Evolutionary conservation across 306 rosid genomes (phyloP).

Genomic region (Lathyrus aphaca): DNA sequence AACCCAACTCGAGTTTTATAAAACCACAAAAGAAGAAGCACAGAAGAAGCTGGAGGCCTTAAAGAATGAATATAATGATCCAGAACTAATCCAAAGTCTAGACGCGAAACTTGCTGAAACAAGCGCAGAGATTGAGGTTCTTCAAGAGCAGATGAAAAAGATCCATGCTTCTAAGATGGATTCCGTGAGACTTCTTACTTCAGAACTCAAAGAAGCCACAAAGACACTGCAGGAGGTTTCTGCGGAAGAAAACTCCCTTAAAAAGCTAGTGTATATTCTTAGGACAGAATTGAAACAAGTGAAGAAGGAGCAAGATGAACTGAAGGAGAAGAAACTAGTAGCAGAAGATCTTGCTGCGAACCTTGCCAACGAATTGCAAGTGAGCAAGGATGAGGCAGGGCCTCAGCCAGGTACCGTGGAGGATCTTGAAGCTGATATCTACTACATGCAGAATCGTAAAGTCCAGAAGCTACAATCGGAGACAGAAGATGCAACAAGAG

Average conservation of each 20-base stretch:
- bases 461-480: slow-evolving; percentile 48
- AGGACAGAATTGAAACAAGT: slow-evolving; percentile 58
- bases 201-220: slow-evolving; percentile 72
- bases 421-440: slow-evolving; percentile 29
- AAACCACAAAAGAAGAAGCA: slow-evolving; percentile 52
- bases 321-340: slow-evolving; percentile 45
- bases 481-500: slow-evolving; percentile 50
- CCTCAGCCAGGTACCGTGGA: slow-evolving; percentile 26
- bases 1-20: slow-evolving; percentile 37
- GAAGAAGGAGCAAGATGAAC: slow-evolving; percentile 48
- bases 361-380: slow-evolving; percentile 39
- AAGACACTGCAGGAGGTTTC: slow-evolving; percentile 55
- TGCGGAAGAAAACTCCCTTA: slow-evolving; percentile 65
- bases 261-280: slow-evolving; percentile 51
- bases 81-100: slow-evolving; percentile 42
- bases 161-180: slow-evolving; percentile 73
- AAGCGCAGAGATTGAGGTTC: slow-evolving; percentile 57
- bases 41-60: slow-evolving; percentile 49
- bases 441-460: slow-evolving; percentile 39
- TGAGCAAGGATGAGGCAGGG: slow-evolving; percentile 29
- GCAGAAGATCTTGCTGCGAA: slow-evolving; percentile 45
- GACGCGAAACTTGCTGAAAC: slow-evolving; percentile 58
- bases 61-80: slow-evolving; percentile 57
- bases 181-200: slow-evolving; percentile 48
- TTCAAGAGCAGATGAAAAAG: slow-evolving; percentile 65